Conservation (phyloP, 331 rosid species). For the Telfairia occidentalis region DNA sequence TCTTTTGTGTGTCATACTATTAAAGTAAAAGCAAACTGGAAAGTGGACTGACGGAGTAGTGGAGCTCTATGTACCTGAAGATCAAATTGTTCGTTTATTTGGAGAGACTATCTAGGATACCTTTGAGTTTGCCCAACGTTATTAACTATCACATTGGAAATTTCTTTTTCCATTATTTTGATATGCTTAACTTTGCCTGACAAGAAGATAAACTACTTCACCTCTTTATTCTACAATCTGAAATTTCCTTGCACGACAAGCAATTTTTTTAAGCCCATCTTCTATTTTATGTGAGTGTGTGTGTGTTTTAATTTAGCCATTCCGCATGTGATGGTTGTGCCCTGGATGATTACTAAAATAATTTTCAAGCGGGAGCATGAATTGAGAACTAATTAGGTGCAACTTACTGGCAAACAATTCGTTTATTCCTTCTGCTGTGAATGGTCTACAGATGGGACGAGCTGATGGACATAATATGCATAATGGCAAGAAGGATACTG, state of each 20-base stretch:
- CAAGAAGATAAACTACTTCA: neutral
- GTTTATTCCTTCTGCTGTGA: slow-evolving; percentile 3
- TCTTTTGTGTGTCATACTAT: neutral
- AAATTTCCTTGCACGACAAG: neutral
- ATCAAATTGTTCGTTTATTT: neutral
- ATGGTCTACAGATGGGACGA: slow-evolving; percentile 77
- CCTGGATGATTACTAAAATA: neutral
- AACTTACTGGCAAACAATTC: neutral
- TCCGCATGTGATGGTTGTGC: neutral
- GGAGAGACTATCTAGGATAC: neutral
- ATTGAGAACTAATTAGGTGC: neutral
- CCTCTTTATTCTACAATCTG: neutral
- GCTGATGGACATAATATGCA: slow-evolving; percentile 70
- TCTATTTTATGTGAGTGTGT: no score
- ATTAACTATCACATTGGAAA: neutral
- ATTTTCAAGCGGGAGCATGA: neutral
- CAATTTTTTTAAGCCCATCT: neutral
- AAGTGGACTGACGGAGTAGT: neutral
- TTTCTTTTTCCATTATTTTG: neutral
- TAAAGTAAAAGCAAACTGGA: neutral
- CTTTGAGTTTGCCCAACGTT: neutral
- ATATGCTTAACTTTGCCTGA: neutral
- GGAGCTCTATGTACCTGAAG: neutral
- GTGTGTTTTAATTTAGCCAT: neutral
- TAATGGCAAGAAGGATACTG: slow-evolving; percentile 46